phyloP scores from a whole-genome alignment of 169 alveolate genomes.

The Eimeria necatrix region DNA sequence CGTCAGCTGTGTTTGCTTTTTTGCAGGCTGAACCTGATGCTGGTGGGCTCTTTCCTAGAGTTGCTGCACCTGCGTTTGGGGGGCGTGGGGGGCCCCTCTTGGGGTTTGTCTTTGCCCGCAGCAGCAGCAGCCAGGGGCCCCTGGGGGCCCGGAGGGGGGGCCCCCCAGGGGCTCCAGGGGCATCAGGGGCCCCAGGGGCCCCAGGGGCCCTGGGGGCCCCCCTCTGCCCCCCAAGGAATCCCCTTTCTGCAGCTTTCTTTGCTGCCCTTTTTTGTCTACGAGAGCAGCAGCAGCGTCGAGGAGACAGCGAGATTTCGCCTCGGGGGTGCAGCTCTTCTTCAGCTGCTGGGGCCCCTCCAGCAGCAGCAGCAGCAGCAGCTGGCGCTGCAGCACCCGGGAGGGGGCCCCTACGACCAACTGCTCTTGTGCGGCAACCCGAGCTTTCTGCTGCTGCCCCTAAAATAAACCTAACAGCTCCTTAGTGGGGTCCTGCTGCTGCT shows the following conservation, averaged over 20 bases:
- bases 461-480: not conserved
- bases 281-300: not conserved
- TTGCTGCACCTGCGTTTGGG: no score
- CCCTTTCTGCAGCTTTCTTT: conserved; percentile 6
- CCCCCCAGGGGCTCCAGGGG: no score
- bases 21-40: no score
- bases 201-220: no score
- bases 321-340: not conserved
- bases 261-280: conserved; percentile 13
- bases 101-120: no score
- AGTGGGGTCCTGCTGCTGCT: no score
- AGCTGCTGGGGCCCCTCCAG: conserved; percentile 7
- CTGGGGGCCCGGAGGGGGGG: no score
- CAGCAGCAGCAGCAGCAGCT: not conserved
- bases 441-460: not conserved
- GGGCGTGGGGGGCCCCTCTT: no score
- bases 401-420: not conserved
- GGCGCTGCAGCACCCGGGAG: not conserved
- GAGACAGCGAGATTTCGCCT: conserved; percentile 21
- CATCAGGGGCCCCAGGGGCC: no score
- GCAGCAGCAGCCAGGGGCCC: no score
- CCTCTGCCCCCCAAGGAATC: not conserved
- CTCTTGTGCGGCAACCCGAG: not conserved
- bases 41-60: no score
- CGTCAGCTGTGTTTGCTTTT: no score